Evolutionary conservation across 2,329 filamentous ascomycete genomes (phyloP).

Genomic region (Tricladium varicosporioides): DNA sequence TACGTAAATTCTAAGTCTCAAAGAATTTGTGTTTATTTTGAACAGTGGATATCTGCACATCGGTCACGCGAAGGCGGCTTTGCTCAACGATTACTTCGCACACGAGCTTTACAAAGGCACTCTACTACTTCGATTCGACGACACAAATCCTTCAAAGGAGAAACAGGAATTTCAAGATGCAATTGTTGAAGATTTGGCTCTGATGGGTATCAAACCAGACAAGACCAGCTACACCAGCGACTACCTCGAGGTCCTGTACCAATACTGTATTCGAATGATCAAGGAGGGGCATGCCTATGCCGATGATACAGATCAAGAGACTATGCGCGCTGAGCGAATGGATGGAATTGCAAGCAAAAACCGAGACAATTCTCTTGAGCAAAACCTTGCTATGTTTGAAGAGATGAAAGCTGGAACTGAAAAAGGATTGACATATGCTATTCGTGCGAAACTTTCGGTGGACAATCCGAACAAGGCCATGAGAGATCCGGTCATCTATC

Average conservation of each 20-base stretch:
- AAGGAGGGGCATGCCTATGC: conserved; percentile 87
- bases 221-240: conserved; percentile 87
- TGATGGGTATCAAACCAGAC: conserved; percentile 92
- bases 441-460: conserved; percentile 89
- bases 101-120: conserved; percentile 91
- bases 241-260: conserved; percentile 90
- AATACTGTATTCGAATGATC: conserved; percentile 81
- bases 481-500: conserved; percentile 95
- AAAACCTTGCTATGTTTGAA: conserved; percentile 82
- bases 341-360: conserved; percentile 79
- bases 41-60: conserved; percentile 80
- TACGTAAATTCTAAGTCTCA: conserved; percentile 41
- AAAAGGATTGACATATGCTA: conserved; percentile 81
- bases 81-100: conserved; percentile 95
- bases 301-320: conserved; percentile 88
- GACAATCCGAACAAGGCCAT: conserved; percentile 94
- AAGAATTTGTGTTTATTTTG: conserved; percentile 12
- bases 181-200: conserved; percentile 84
- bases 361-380: conserved; percentile 75
- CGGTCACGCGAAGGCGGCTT: conserved; percentile 89
- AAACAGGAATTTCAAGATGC: conserved; percentile 95
- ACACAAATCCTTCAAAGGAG: conserved; percentile 97
- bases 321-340: conserved; percentile 82
- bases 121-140: conserved; percentile 88
- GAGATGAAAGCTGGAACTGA: conserved; percentile 88